Base-by-base conservation (phyloP, 2,329 filamentous ascomycete species). In the Botrytis fabae region DNA sequence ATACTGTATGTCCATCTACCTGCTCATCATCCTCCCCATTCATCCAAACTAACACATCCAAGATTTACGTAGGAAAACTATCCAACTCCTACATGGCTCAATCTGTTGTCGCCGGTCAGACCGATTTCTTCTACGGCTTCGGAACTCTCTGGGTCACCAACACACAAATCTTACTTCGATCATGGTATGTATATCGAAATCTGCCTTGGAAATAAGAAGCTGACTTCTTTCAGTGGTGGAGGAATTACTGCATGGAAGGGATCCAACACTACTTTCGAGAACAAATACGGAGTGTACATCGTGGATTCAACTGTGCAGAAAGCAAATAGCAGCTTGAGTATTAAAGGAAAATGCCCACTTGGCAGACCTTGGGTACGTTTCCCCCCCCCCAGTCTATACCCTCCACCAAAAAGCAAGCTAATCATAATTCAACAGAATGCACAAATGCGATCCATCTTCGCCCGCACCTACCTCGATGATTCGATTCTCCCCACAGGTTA, bases 231-330 rank as follows among this genome's bases (percentile, higher is more conserved):
- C 2, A 57, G 51, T 57, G 51, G 51, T 18, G 90, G 90, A 25
- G 90, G 90, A 18, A 88, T 92, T 71, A 91, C 89, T 0, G 90
- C 90, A 0, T 92, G 90, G 90, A 92, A 92, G 78, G 89, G 88
- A 42, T 85, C 87, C 0, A 91, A 91, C 80, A 92, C 89, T 0
- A 91, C 89, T 0, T 91, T 89, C 69, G 79, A 81, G 8, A 92
- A 92, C 81, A 90, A 89, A 77, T 92, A 91, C 79, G 90, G 90
- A 14, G 86, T 89, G 0, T 92, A 92, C 79, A 86, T 92, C 73
- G 84, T 88, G 65, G 83, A 87, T 42, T 88, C 86, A 0, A 81
- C 82, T 4, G 83, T 91, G 6, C 80, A 83, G 0, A 87, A 88
- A 2, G 86, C 87, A 38, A 92, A 92, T 77, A 81, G 85, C 28